phyloP scores from a whole-genome alignment of 805 yeast genomes.

The Saccharomycopsis sp. region DNA sequence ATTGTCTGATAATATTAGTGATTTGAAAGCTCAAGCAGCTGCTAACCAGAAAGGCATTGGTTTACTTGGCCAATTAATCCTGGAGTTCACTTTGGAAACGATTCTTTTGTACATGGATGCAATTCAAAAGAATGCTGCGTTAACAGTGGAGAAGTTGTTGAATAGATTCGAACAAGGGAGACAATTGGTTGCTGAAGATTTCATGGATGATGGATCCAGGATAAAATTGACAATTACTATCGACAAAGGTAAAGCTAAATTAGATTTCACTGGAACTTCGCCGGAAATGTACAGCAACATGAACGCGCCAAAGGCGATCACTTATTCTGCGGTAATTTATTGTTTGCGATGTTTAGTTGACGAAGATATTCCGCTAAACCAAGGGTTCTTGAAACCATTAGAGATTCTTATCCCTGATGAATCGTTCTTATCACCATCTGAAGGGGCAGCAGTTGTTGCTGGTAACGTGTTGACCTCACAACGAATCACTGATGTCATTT shows the following conservation, averaged over 20 bases:
- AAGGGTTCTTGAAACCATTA: conserved; percentile 84
- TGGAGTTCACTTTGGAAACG: conserved; percentile 52
- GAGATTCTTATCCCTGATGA: conserved; percentile 56
- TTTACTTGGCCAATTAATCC: conserved; percentile 50
- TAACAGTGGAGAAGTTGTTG: conserved; percentile 55
- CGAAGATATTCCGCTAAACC: conserved; percentile 86
- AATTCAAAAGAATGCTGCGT: conserved; percentile 72
- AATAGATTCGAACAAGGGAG: conserved; percentile 39
- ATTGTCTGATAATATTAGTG: conserved; percentile 76
- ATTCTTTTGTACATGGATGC: conserved; percentile 74
- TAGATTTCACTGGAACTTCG: conserved; percentile 84
- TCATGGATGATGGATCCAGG: conserved; percentile 75
- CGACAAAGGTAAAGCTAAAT: conserved; percentile 52
- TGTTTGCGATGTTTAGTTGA: conserved; percentile 79
- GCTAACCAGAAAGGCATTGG: conserved; percentile 83
- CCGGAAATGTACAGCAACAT: conserved; percentile 84
- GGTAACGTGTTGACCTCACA: conserved; percentile 96
- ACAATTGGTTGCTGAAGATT: conserved; percentile 50
- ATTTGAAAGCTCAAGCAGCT: conserved; percentile 78
- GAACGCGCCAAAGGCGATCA: conserved; percentile 89
- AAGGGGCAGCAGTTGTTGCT: conserved; percentile 88
- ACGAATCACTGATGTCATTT: conserved; percentile 80
- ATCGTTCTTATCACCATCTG: conserved; percentile 64
- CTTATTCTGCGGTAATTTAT: conserved; percentile 82
- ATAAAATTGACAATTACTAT: conserved; percentile 51